Conservation (phyloP, 2,329 filamentous ascomycete species). For the Fusarium piperis region DNA sequence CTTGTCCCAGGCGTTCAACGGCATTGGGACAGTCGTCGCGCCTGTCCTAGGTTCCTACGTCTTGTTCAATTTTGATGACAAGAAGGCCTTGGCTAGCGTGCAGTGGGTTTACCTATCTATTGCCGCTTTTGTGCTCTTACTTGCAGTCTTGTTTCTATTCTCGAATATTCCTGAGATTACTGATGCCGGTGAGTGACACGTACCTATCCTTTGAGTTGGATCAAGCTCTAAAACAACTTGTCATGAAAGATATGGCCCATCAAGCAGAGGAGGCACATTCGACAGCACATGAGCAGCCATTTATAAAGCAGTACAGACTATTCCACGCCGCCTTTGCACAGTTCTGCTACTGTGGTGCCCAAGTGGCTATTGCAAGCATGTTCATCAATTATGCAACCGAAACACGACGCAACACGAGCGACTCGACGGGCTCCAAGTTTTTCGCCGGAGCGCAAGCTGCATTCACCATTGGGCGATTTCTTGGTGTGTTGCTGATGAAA, state of each 20-base stretch:
- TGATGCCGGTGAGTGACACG: slow-evolving; percentile 47
- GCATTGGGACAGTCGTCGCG: slow-evolving; percentile 76
- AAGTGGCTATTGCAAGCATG: slow-evolving; percentile 72
- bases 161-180: slow-evolving; percentile 78
- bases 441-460: slow-evolving; percentile 78
- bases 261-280: slow-evolving; percentile 66
- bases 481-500: slow-evolving; percentile 73
- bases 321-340: slow-evolving; percentile 81
- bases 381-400: slow-evolving; percentile 78
- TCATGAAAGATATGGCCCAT: slow-evolving; percentile 66
- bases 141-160: slow-evolving; percentile 73
- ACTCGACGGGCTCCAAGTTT: slow-evolving; percentile 68
- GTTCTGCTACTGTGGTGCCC: slow-evolving; percentile 81
- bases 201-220: neutral
- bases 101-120: slow-evolving; percentile 83
- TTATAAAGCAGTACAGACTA: slow-evolving; percentile 76
- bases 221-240: neutral
- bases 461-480: slow-evolving; percentile 78
- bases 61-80: slow-evolving; percentile 72
- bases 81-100: slow-evolving; percentile 69
- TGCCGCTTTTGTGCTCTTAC: slow-evolving; percentile 73
- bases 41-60: slow-evolving; percentile 78
- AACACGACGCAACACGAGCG: slow-evolving; percentile 62
- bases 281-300: slow-evolving; percentile 67
- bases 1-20: slow-evolving; percentile 80